Base-by-base conservation (phyloP, 176 grass and related monocot genomes). In the Rhynchospora pubera region DNA sequence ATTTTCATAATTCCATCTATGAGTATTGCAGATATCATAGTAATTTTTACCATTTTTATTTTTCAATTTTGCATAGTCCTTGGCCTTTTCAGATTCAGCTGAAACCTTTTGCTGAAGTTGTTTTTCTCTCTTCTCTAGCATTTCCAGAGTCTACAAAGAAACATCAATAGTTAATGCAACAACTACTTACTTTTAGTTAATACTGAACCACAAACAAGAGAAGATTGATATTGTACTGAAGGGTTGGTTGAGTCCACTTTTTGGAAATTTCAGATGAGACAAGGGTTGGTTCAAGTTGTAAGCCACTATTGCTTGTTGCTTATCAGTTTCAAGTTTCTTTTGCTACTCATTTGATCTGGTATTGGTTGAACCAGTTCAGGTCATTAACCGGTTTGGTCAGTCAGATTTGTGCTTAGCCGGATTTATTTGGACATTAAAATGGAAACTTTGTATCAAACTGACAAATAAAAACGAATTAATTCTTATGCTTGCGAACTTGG, bases 61-160 rank as follows among this genome's bases (percentile, higher is more conserved):
- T 81, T 92, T 92, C 23, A 70, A 24, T 82, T 94, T 92, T 43
- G 88, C 83, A 84, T 90, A 92, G 16, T 92, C 88, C 84, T 94
- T 94, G 9, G 88, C 90, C 73, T 85, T 92, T 81, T 92, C 73
- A 2, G 91, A 64, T 92, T 92, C 90, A 9, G 58, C 64, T 22
- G 84, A 88, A 62, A 83, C 79, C 66, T 91, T 94, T 19, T 87
- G 87, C 78, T 92, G 86, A 85, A 94, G 93, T 44, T 88, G 85
- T 43, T 69, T 18, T 52, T 92, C 88, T 83, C 89, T 90, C 86
- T 84, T 94, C 88, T 90, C 93, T 73, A 92, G 65, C 84, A 86
- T 90, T 78, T 94, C 86, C 65, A 92, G 86, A 21, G 83, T 87
- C 93, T 94, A 53, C 1, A 69, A 21, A 52, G 16, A 77, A 44